Base-by-base conservation (phyloP, 169 alveolate genomes). In the Plasmodium billcollinsi region DNA sequence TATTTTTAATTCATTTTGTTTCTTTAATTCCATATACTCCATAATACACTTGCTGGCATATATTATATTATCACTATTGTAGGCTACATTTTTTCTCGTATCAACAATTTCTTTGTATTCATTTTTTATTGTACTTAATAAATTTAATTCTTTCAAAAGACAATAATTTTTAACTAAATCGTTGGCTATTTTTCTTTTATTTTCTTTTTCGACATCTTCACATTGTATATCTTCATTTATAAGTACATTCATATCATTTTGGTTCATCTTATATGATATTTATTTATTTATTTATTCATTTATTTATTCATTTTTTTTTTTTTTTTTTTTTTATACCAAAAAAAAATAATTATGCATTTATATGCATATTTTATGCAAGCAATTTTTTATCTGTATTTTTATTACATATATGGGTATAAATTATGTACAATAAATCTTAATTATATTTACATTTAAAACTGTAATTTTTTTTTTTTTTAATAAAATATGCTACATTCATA, bases 61-160 rank as follows among this genome's bases (percentile, higher is more conserved):
- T 52, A 80, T 80, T 67, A 80, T 43, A 61, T 80, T 80, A 26
- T 65, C 33, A 39, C 33, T 26, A 45, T 67, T 47, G 69, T 69
- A 80, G 12, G 72, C 18, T 50, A 66, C 65, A 49, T 21, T 62
- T 45, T 66, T 15, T 15, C 9, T 80, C n/a, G 56, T 29, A 8
- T 2, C 29, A 45, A 49, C 29, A 24, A 26, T 20, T 80, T 66
- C 21, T 80, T 72, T 61, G 15, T 80, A 47, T 39, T 80, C 90
- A 80, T 49, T 52, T 49, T 80, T 65, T 52, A 80, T 80, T 26
- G 63, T 20, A 33, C 49, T 66, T 67, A 80, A 80, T 59, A 80
- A 80, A 80, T 80, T 69, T 67, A 80, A 49, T 66, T 80, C 90
- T 67, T 67, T 80, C 63, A 80, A 58, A 70, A 80, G 90, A 70